phyloP scores from a whole-genome alignment of 768 basidiomycete species.

The Boletus huronensis region DNA sequence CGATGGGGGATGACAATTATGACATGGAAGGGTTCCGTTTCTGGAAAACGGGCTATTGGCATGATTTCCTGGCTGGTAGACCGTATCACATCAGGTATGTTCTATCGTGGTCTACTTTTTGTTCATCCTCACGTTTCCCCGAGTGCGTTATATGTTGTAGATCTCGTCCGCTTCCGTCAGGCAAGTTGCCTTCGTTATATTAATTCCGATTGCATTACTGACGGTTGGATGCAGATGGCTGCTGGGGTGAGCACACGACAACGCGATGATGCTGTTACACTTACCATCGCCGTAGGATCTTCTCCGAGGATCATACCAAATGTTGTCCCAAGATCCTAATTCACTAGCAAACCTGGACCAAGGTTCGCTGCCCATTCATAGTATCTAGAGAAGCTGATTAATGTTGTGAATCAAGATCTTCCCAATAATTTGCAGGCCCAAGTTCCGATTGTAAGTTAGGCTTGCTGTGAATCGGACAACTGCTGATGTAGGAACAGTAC shows the following conservation, averaged over 20 bases:
- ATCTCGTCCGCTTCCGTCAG: constrained; percentile 92
- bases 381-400: background rate
- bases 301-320: constrained; percentile 88
- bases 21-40: constrained; percentile 99
- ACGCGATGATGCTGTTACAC: background rate
- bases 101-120: background rate
- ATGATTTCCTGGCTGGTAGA: constrained; percentile 73
- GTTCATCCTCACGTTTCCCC: constrained; percentile 7
- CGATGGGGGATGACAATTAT: constrained; percentile 92
- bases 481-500: constrained; percentile 44
- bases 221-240: constrained; percentile 39
- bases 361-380: constrained; percentile 41
- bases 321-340: constrained; percentile 89
- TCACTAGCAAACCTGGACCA: constrained; percentile 95
- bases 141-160: constrained; percentile 94
- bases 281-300: constrained; percentile 55
- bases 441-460: constrained; percentile 88
- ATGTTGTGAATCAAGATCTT: constrained; percentile 53
- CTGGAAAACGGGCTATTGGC: constrained; percentile 98
- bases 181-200: constrained; percentile 33
- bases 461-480: background rate
- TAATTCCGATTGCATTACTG: background rate
- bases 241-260: constrained; percentile 45
- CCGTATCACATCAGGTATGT: constrained; percentile 94
- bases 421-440: constrained; percentile 92